Evolutionary conservation across 805 yeast species (phyloP), one percentile per base, ranked within the genome.

Genomic region (Candida namnaoensis): DNA sequence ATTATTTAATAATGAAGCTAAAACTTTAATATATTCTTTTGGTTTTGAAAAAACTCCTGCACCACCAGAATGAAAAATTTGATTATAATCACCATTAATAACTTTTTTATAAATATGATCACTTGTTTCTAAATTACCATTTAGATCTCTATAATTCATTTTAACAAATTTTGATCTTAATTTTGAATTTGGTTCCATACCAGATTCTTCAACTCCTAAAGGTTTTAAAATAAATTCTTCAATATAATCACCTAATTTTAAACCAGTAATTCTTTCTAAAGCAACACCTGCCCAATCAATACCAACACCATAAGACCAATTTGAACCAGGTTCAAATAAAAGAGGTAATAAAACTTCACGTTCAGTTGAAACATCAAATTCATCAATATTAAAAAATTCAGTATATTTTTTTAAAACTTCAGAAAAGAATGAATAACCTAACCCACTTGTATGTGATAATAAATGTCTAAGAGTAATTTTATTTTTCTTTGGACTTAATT

Each of bases 41-140:
- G 64, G 66, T 8, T 63, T 66, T 1, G 69, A 61, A 39, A 60
- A 68, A 35, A 62, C 46, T 5, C 76, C 76, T 7, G 65, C 71
- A 26, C 76, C 76, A 7, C 72, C 75, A 47, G 64, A 54, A 38
- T 61, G 60, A 34, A 58, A 41, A 13, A 34, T 33, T 7, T 36
- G 38, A 3, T 41, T 23, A 28, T 38, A 32, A 12, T 36, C 43
- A 34, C 47, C 47, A 26, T 36, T 37, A 12, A 38, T 36, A 15
- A 44, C 44, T 24, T 41, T 39, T 23, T 43, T 41, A 32, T 36
- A 45, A 7, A 42, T 32, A 34, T 51, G 51, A 2, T 42, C 47
- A 24, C 44, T 41, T 11, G 36, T 43, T 2, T 36, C 37, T 15
- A 41, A 41, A 32, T 38, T 43, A 15, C 44, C 51, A 35, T 41